Evolutionary conservation across 2,329 filamentous ascomycete species (phyloP).

Genomic region (Spiromastix sp.): DNA sequence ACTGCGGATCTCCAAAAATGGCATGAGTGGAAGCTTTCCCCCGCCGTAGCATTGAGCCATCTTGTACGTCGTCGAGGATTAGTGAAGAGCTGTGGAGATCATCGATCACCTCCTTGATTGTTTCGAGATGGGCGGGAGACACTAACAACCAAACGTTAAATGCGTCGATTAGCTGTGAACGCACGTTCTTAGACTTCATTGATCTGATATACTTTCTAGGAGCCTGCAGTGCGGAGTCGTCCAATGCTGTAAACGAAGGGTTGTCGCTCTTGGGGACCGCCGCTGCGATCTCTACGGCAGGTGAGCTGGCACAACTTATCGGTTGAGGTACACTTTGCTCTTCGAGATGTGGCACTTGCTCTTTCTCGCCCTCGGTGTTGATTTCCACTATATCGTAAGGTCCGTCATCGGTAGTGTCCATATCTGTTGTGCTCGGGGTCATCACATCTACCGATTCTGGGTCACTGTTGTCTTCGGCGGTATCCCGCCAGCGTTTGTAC

Average conservation of each 20-base stretch:
- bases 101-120: slow-evolving; percentile 34
- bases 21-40: slow-evolving; percentile 39
- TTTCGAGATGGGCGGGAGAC: slow-evolving; percentile 27
- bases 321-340: neutral
- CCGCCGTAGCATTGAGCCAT: slow-evolving; percentile 32
- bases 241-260: slow-evolving; percentile 1
- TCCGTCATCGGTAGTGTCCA: too few species aligned
- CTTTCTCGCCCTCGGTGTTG: slow-evolving; percentile 2
- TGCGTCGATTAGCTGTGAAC: slow-evolving; percentile 33
- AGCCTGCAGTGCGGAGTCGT: too few species aligned
- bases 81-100: slow-evolving; percentile 39
- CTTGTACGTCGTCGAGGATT: slow-evolving; percentile 42
- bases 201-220: slow-evolving; percentile 21
- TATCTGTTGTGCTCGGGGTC: too few species aligned
- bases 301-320: neutral
- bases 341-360: neutral
- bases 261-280: neutral
- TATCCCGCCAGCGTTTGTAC: too few species aligned
- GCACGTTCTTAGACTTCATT: slow-evolving; percentile 31
- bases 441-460: too few species aligned
- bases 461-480: too few species aligned
- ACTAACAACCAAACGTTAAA: slow-evolving; percentile 37
- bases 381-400: too few species aligned
- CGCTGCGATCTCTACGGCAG: neutral
- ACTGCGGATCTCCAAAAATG: slow-evolving; percentile 41